Evolutionary conservation across 192 early-diverging fungal species (phyloP).

Genomic region (Podila horticola): DNA sequence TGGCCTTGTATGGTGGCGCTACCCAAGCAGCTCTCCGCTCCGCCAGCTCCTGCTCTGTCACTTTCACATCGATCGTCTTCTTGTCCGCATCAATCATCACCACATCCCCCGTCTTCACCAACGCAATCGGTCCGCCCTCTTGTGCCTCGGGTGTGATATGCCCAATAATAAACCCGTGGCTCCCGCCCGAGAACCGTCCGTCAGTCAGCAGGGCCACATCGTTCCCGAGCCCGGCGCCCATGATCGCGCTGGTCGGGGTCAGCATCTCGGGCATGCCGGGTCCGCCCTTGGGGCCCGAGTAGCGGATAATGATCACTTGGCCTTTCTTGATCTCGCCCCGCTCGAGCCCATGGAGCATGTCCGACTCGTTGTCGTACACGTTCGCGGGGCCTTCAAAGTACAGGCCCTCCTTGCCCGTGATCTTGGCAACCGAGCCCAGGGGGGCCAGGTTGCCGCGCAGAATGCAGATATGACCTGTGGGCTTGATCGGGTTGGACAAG

Average conservation of each 20-base stretch:
- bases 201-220: constrained; percentile 98
- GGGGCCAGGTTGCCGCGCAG: constrained; percentile 95
- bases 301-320: constrained; percentile 92
- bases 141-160: constrained; percentile 99
- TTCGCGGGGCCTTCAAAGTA: constrained; percentile 89
- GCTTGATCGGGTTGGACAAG: constrained; percentile 89
- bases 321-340: constrained; percentile 90
- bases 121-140: constrained; percentile 94
- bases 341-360: constrained; percentile 93
- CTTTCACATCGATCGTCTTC: constrained; percentile 79
- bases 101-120: constrained; percentile 89
- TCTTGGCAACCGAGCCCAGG: constrained; percentile 97
- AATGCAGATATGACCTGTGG: constrained; percentile 94
- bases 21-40: constrained; percentile 77
- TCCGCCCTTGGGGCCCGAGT: constrained; percentile 98
- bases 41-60: constrained; percentile 83
- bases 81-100: constrained; percentile 89
- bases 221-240: constrained; percentile 98
- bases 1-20: constrained; percentile 88
- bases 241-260: constrained; percentile 97
- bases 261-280: constrained; percentile 99
- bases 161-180: constrained; percentile 99
- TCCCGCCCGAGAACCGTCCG: constrained; percentile 98
- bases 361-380: constrained; percentile 93
- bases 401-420: constrained; percentile 99